Base-by-base conservation (phyloP, 345 rosid genomes). In the Acer negundo region DNA sequence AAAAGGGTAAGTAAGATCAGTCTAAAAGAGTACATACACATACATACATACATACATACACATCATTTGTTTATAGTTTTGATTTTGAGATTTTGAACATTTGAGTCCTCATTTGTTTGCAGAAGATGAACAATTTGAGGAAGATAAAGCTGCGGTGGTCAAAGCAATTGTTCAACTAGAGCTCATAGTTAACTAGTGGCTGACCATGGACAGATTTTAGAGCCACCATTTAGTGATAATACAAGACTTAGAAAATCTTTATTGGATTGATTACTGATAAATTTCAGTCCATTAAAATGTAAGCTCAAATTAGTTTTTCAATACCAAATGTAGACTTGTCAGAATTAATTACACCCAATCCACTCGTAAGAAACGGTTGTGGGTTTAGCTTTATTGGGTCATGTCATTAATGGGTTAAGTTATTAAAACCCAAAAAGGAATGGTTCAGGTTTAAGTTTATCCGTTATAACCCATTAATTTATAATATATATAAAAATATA, bases 71-170 rank as follows among this genome's bases (percentile, higher is more conserved):
- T 11, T 35, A 24, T 31, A 31, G 38, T 2, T 69, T 42, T 46
- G 58, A 69, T 17, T 47, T 23, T 69, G 58, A 69, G 73, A 71
- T 55, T 31, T 42, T 42, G 8, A 53, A 53, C 35, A 3, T n/a
- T 35, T 11, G 49, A 22, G 19, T 20, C n/a, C n/a, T 72, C 31
- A 38, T n/a, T 38, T 59, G 28, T 42, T 59, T 59, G 67, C 75
- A 72, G 75, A 58, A 40, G 65, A 72, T 72, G 67, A 58, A n/a
- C 75, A 58, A 19, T 72, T 72, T 59, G 75, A 72, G 19, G 67
- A 58, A n/a, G 75, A 72, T 40, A 72, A 72, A 56, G 75, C 75
- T 58, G 11, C n/a, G 13, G 66, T 59, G 11, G 51, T 20, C 1
- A 15, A 40, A 59, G 53, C 38, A 72, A 72, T 72, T 38, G 66